phyloP scores from a whole-genome alignment of 1,284 basidiomycete species.

The Pseudozyma thailandica region DNA sequence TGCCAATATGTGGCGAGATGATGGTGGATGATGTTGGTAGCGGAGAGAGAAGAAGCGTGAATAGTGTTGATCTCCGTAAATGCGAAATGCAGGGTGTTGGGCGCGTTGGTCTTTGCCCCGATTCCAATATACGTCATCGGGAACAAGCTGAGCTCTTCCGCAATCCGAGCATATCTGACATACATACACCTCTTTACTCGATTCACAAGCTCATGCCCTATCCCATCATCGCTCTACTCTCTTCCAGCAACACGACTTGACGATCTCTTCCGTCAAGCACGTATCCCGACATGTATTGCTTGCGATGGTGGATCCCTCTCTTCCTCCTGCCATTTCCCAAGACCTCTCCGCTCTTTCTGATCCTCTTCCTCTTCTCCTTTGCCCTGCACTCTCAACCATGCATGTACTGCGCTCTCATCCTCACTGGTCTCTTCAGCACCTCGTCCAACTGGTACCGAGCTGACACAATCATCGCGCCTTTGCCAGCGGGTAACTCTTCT shows the following conservation, averaged over 20 bases:
- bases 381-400: conserved; percentile 60
- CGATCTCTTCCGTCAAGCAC: not conserved
- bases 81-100: conserved; percentile 2
- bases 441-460: conserved; percentile 51
- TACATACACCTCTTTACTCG: not conserved
- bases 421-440: conserved; percentile 54
- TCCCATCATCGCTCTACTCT: not conserved
- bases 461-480: not conserved
- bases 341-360: conserved; percentile 54
- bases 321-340: conserved; percentile 62
- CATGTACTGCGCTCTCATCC: conserved; percentile 60
- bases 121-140: conserved; percentile 2
- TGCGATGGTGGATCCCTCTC: conserved; percentile 64
- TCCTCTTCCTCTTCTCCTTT: conserved; percentile 60
- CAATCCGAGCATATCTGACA: not conserved
- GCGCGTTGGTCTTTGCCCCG: conserved; percentile 22
- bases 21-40: conserved; percentile 16
- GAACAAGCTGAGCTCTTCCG: not conserved
- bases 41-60: conserved; percentile 12
- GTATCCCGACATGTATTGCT: conserved; percentile 50
- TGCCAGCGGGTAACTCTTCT: not conserved
- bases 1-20: not conserved
- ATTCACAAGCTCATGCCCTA: not conserved
- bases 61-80: conserved; percentile 34
- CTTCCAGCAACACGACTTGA: not conserved